These are phyloP conservation scores for Pulicaria dysenterica DNA, from an alignment of 129 eudicot species.

Conservation along the genomic window DNA sequence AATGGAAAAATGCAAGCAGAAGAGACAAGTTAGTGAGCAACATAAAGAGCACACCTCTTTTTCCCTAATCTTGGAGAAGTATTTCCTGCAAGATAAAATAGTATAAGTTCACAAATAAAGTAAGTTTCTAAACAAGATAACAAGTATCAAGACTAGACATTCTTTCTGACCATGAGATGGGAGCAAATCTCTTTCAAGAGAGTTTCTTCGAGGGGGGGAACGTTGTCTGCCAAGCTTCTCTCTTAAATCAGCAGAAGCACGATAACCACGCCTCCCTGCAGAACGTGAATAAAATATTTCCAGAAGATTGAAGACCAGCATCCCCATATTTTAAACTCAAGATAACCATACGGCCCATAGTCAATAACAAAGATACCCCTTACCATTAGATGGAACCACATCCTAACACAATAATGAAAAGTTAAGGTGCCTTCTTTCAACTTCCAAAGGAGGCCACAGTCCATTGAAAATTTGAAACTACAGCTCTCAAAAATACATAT, in stretches of 20 bases:
- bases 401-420: conserved; percentile 56
- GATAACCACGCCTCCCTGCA: conserved; percentile 71
- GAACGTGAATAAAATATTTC: conserved; percentile 10
- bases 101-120: too few relatives aligned
- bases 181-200: conserved; percentile 53
- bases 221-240: conserved; percentile 66
- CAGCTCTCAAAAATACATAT: conserved; percentile 43
- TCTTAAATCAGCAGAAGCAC: conserved; percentile 63
- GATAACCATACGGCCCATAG: conserved; percentile 33
- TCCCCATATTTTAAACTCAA: conserved; percentile 1
- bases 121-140: too few relatives aligned
- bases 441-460: conserved; percentile 56
- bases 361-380: conserved; percentile 49
- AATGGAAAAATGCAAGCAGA: neutral
- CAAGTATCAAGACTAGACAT: too few relatives aligned
- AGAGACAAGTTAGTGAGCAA: neutral
- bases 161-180: conserved; percentile 45
- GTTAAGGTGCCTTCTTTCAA: conserved; percentile 55
- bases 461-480: conserved; percentile 40
- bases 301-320: conserved; percentile 26
- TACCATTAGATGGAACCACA: conserved; percentile 63
- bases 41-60: conserved; percentile 45
- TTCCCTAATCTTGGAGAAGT: conserved; percentile 48
- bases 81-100: conserved; percentile 35
- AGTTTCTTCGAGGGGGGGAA: conserved; percentile 62